Evolutionary conservation across 2,329 filamentous ascomycete species (phyloP), one percentile per base, ranked within the genome.

Genomic region (Celoporthe dispersa): DNA sequence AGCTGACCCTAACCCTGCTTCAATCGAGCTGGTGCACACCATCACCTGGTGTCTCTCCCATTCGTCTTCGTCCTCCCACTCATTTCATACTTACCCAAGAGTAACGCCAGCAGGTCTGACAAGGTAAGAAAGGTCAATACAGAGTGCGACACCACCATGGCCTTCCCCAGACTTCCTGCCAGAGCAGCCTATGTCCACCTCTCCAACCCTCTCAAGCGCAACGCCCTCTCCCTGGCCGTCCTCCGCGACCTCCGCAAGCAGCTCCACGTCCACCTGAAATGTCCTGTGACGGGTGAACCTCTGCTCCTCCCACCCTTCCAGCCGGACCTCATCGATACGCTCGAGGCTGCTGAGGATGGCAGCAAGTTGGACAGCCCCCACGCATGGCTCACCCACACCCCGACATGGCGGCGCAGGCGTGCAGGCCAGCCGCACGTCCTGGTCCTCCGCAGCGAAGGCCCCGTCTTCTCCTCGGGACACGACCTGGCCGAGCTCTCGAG

Each of bases 381-480:
- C 68, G n/a, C 41, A 41, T 80, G 79, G 78, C 77, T 80, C 1
- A 62, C 75, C 12, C 71, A 77, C 65, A 53, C 74, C 9, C 37
- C 69, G 0, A 57, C 73, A 31, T 80, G 78, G 76, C 69, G 31
- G 11, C 25, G 8, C 14, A 73, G 70, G 22, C 76, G 77, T 8
- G 61, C 61, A 1, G 68, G 39, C 25, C 68, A 79, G 0, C 78
- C 78, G n/a, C 74, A 71, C 12, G 77, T 79, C 6, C 74, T 80
- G 14, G 76, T 80, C 57, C 74, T 80, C 12, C 78, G 78, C 66
- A 74, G 68, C 35, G 44, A 68, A 16, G 75, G 75, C 12, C 76
- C 75, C 12, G 75, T 79, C 44, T 80, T 80, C 70, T 73, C 75
- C 68, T 75, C 78, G 0, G 78, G 78, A 57, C 77, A 80, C 68